Evolutionary conservation across 257 asterid species (phyloP), one percentile per base, ranked within the genome.

Genomic region (Gentiana dahurica): DNA sequence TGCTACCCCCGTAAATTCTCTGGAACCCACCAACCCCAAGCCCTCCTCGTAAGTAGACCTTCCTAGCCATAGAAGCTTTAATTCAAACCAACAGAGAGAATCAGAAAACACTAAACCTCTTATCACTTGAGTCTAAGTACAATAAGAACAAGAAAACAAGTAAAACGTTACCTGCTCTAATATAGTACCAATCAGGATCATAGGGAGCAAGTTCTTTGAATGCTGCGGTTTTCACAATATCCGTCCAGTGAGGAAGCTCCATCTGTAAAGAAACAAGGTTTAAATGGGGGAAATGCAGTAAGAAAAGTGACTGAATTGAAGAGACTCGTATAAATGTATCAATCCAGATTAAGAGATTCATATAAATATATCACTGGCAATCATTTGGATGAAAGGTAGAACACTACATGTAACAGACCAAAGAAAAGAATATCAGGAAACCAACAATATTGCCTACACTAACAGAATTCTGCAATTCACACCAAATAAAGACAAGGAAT

Each of bases 221-320:
- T 49, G 71, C 86, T 38, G 88, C 97, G 3, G 95, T 89, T 73
- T 89, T 89, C 73, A 86, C 95, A 9, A 89, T 80, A 63, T 89
- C 97, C 35, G 94, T 86, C 97, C 97, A 89, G 63, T 78, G 86
- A 0, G 97, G 97, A 36, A 89, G 95, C 87, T 86, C 95, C 75
- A 89, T 79, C 97, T 88, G 41, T 49, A 15, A 51, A 32, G 36
- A 0, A 8, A 4, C 46, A 34, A 41, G n/a, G 6, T 9, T 37
- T 4, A 6, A 4, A 39, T 45, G 9, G 4, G 24, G 9, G 8
- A 48, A n/a, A 5, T 48, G 8, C 46, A 15, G 45, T 13, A 33
- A 37, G 32, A 8, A 38, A 4, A 41, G 1, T 5, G 13, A 51
- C 44, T 15, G 46, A 41, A 41, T 5, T 41, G 9, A 4, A 24